Base-by-base conservation (phyloP, 495 filamentous ascomycete genomes). In the Neurospora cerealis region DNA sequence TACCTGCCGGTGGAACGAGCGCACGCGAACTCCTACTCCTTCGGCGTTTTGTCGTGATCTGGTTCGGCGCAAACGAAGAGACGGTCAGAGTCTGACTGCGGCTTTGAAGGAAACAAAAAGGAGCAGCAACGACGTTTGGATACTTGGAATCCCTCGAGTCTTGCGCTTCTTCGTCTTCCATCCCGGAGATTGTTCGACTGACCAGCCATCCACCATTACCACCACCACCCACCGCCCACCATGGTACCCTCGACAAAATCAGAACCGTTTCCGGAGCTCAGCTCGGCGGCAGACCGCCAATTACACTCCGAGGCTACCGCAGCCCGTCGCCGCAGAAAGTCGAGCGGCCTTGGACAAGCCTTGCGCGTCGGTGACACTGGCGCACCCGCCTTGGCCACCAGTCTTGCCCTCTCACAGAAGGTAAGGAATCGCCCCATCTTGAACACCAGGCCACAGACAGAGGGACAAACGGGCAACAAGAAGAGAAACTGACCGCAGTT, bases 241-340 rank as follows among this genome's bases (percentile, higher is more conserved):
- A 66, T 66, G 54, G 54, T 28, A 19, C 28, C 54, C 28, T 66
- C 54, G 28, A 66, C 54, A 72, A 37, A 72, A 72, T 41, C 44
- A 78, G 85, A 87, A 69, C 85, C 85, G 36, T 87, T 87, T 72
- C 85, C 85, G 72, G 78, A 80, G 38, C 82, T 87, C 72, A 82
- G 79, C 74, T 79, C 80, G 41, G 80, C 84, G 38, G 78, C 82
- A 42, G 83, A 86, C 69, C 80, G 78, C 71, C 83, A 83, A 75
- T 80, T 79, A 54, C 72, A 60, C 42, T 73, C 71, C 5, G 70
- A 48, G 60, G 77, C 77, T 32, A 77, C 70, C 54, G 74, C 72
- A 46, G 78, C 84, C 34, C 85, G 84, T 71, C 80, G 84, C 70
- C 82, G 84, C 70, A 84, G 85, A 76, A 86, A 85, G 77, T 85